Percentiles rank a stretch among this genome's conserved stretches.
Evolutionary conservation across 306 rosid species (phyloP).

Genomic region (Bauhinia variegata): DNA sequence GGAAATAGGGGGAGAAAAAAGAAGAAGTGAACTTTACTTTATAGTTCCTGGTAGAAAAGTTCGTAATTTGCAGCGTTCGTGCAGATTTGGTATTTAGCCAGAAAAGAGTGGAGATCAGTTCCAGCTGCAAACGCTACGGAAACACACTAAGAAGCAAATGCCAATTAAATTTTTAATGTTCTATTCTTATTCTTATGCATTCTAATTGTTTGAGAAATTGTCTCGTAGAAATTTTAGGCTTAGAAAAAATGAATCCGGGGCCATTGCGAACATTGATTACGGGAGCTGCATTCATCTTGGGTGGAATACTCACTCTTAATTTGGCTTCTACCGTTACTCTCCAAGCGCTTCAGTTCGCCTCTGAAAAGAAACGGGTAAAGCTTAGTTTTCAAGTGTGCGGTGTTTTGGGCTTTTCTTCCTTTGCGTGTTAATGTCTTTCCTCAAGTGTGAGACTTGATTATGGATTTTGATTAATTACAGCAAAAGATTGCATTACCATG

Average conservation of each 20-base stretch:
- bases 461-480: slow-evolving; percentile 46
- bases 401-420: neutral
- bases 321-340: slow-evolving; percentile 66
- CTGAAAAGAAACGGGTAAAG: slow-evolving; percentile 76
- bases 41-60: neutral
- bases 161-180: neutral
- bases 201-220: slow-evolving; percentile 44
- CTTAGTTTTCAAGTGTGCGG: neutral
- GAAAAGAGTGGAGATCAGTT: too few species aligned
- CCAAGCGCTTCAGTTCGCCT: slow-evolving; percentile 50
- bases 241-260: slow-evolving; percentile 49
- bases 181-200: neutral
- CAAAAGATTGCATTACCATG: slow-evolving; percentile 68
- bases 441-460: neutral
- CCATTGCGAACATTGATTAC: slow-evolving; percentile 47
- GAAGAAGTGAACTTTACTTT: too few species aligned
- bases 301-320: slow-evolving; percentile 69
- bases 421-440: neutral
- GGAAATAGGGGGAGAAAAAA: too few species aligned
- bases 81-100: too few species aligned
- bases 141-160: neutral
- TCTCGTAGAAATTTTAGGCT: slow-evolving; percentile 4
- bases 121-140: too few species aligned
- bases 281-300: slow-evolving; percentile 56
- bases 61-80: too few species aligned